A percentile compares a stretch with the other conserved stretches of the same genome.
These are phyloP conservation scores for Xylariaceae sp. DNA, from an alignment of 2,329 filamentous ascomycete genomes.

Conservation along the genomic window DNA sequence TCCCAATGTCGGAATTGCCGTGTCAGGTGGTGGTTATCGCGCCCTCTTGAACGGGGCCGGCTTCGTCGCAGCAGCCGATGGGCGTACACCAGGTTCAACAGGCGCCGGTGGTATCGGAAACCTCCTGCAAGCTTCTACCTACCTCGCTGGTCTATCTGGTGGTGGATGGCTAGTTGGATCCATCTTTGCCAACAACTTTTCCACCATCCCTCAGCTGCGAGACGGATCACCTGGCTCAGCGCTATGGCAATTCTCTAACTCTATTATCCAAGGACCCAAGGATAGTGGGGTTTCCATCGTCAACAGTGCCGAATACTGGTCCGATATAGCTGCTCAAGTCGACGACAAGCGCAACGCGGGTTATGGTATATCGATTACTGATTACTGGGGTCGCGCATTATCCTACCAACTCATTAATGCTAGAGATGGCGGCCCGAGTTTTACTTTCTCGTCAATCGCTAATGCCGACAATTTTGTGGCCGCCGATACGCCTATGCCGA, in stretches of 20 bases:
- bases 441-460: slow-evolving; percentile 77
- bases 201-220: slow-evolving; percentile 56
- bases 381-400: slow-evolving; percentile 76
- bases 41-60: slow-evolving; percentile 75
- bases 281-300: slow-evolving; percentile 38
- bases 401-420: slow-evolving; percentile 76
- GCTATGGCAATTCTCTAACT: slow-evolving; percentile 47
- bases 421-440: slow-evolving; percentile 68
- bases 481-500: slow-evolving; percentile 72
- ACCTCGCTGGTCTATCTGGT: slow-evolving; percentile 75
- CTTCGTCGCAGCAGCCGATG: slow-evolving; percentile 72
- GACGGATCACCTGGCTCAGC: slow-evolving; percentile 40
- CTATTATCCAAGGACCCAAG: slow-evolving; percentile 45
- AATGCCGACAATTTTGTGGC: slow-evolving; percentile 65
- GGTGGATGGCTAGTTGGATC: slow-evolving; percentile 79
- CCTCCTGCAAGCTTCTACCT: slow-evolving; percentile 73
- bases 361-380: slow-evolving; percentile 71
- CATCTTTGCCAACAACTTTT: slow-evolving; percentile 78
- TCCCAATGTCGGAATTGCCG: slow-evolving; percentile 66
- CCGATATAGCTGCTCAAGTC: slow-evolving; percentile 64
- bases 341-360: slow-evolving; percentile 66
- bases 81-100: slow-evolving; percentile 66
- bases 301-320: slow-evolving; percentile 62
- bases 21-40: slow-evolving; percentile 75
- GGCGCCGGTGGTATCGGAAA: slow-evolving; percentile 68